phyloP scores from a whole-genome alignment of 352 stramenopile genomes.

The Phytophthora brassicae region DNA sequence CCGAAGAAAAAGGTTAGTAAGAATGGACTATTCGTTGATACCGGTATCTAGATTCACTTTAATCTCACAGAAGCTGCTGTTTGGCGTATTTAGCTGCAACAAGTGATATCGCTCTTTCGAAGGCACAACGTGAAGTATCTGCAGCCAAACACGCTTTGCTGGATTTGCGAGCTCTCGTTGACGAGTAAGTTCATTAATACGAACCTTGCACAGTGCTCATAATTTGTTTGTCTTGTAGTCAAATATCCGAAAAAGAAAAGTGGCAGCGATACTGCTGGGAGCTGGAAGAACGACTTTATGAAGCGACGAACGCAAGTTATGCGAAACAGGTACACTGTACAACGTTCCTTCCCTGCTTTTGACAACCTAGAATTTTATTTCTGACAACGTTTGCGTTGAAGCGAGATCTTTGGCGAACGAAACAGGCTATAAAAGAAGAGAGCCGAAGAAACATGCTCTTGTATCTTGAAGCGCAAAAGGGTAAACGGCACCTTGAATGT shows the following conservation, averaged over 20 bases:
- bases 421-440: conserved; percentile 73
- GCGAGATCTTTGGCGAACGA: conserved; percentile 62
- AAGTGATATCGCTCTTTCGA: conserved; percentile 22
- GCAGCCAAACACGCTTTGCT: conserved; percentile 40
- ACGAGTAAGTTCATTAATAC: conserved; percentile 48
- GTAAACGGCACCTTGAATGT: conserved; percentile 55
- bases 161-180: conserved; percentile 57
- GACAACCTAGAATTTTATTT: neutral
- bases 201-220: neutral
- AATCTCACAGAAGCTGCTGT: neutral
- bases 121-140: conserved; percentile 34
- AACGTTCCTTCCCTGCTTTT: neutral
- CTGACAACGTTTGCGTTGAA: too few species aligned
- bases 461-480: conserved; percentile 67
- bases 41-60: too few species aligned
- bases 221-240: conserved; percentile 28
- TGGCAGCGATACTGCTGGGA: conserved; percentile 83
- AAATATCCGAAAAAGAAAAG: conserved; percentile 73
- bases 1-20: conserved; percentile 38
- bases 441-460: conserved; percentile 69
- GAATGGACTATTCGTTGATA: neutral
- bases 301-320: conserved; percentile 53
- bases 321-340: conserved; percentile 58
- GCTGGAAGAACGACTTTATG: conserved; percentile 63
- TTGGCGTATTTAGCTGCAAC: conserved; percentile 24